phyloP scores from a whole-genome alignment of 176 grass and related monocot genomes.

The Calamus simplicifolius region DNA sequence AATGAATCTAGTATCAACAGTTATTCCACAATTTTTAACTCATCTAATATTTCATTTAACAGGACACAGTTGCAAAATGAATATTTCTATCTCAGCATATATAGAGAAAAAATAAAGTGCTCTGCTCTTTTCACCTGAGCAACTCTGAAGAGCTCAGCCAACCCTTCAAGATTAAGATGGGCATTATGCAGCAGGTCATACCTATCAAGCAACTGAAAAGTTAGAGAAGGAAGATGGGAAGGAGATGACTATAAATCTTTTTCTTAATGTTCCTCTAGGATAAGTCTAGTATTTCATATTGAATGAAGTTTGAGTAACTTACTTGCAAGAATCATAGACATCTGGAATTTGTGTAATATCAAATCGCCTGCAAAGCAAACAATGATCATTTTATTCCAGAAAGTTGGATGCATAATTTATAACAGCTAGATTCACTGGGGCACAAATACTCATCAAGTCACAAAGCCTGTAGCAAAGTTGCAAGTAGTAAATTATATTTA shows the following conservation, averaged over 20 bases:
- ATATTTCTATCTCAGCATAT: background rate
- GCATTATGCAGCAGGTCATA: constrained; percentile 92
- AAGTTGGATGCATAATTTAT: background rate
- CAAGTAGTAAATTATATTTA: too few species aligned
- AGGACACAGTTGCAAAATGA: too few species aligned
- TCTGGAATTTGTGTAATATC: constrained; percentile 92
- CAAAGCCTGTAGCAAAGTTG: too few species aligned
- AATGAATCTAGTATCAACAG: too few species aligned
- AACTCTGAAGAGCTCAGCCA: constrained; percentile 79
- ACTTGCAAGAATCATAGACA: constrained; percentile 99
- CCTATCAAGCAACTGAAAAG: constrained; percentile 33
- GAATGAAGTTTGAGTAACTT: constrained; percentile 31
- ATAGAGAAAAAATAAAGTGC: constrained; percentile 13
- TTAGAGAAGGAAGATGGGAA: constrained; percentile 8
- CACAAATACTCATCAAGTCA: background rate
- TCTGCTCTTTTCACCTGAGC: constrained; percentile 53
- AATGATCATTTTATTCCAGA: background rate
- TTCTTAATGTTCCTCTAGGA: background rate
- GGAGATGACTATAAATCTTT: too few species aligned
- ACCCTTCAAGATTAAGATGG: constrained; percentile 85
- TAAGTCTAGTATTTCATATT: too few species aligned
- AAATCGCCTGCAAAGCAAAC: constrained; percentile 55
- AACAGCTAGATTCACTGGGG: too few species aligned
- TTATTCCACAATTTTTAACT: too few species aligned
- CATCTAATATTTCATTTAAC: too few species aligned